Evolutionary conservation across 352 stramenopile genomes (phyloP), one percentile per base, ranked within the genome.

Genomic region (Albugo candida): DNA sequence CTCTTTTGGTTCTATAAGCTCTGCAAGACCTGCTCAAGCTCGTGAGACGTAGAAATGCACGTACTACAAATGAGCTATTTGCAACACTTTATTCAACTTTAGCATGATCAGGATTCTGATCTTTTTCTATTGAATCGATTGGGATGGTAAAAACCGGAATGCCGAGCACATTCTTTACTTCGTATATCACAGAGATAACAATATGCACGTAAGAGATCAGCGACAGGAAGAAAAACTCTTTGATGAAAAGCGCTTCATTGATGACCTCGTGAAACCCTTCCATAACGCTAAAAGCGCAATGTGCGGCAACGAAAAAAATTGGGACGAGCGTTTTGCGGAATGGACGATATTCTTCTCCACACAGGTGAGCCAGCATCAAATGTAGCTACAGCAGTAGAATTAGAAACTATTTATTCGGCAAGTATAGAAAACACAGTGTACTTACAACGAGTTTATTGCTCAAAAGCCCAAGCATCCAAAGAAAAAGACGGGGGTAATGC

Each of bases 311-410:
- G 59, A 86, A 92, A 51, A 92, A 86, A 48, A 92, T 81, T n/a
- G 78, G 78, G 47, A 88, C 78, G 13, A 92, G 74, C 48, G 78
- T 92, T 61, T 92, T 92, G 47, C 78, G 78, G 61, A 88, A 92
- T 47, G 78, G 78, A 47, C 88, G 78, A 51, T 88, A 92, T 55
- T 92, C 78, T 52, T 92, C 78, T 6, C 74, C 76, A 16, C 75
- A 88, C 54, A 92, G 53, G 45, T 92, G 78, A 44, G 78, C 78
- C 19, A 92, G 54, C 78, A 92, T 92, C 49, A 92, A 63, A 52
- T 92, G 78, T n/a, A 92, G 58, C 72, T 83, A 58, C 20, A 13
- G n/a, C 39, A 6, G 16, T 5, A 49, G 17, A 12, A 21, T 31
- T 47, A 35, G 41, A 13, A 52, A n/a, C 24, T 47, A 16, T 13